phyloP scores from a whole-genome alignment of 345 rosid genomes.

The Durio zibethinus region DNA sequence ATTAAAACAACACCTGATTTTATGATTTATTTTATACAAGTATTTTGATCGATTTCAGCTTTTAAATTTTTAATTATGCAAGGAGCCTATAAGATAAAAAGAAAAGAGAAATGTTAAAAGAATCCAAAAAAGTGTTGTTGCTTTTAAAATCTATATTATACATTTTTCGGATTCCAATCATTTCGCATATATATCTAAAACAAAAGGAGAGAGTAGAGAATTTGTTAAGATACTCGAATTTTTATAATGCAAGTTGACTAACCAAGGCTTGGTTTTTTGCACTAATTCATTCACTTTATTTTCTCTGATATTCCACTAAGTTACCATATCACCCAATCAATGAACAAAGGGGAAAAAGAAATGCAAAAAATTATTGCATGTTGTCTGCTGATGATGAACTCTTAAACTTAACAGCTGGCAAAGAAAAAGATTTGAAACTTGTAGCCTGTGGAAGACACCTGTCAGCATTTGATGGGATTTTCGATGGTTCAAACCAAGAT shows the following conservation, averaged over 20 bases:
- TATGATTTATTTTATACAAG: too few relatives aligned
- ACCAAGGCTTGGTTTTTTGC: not conserved
- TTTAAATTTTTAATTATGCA: too few relatives aligned
- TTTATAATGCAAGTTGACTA: not conserved
- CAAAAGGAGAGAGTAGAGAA: too few relatives aligned
- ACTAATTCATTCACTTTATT: not conserved
- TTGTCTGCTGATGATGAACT: not conserved
- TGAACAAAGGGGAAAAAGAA: not conserved
- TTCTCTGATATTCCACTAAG: not conserved
- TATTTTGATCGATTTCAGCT: too few relatives aligned
- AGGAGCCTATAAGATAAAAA: too few relatives aligned
- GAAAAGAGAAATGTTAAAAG: too few relatives aligned
- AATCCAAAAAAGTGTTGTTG: too few relatives aligned
- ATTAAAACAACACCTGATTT: too few relatives aligned
- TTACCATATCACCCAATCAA: not conserved
- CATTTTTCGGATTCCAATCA: too few relatives aligned
- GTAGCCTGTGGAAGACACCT: slow-evolving; percentile 17
- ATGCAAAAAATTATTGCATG: not conserved
- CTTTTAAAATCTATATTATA: too few relatives aligned
- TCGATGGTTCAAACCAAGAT: slow-evolving; percentile 20
- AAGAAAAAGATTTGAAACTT: not conserved
- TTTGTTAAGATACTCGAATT: not conserved
- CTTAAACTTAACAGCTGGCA: not conserved
- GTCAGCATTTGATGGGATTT: slow-evolving; percentile 19
- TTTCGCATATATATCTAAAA: too few relatives aligned